These are phyloP conservation scores for Yarrowia sp. DNA, from an alignment of 805 yeast species.

Conservation along the genomic window DNA sequence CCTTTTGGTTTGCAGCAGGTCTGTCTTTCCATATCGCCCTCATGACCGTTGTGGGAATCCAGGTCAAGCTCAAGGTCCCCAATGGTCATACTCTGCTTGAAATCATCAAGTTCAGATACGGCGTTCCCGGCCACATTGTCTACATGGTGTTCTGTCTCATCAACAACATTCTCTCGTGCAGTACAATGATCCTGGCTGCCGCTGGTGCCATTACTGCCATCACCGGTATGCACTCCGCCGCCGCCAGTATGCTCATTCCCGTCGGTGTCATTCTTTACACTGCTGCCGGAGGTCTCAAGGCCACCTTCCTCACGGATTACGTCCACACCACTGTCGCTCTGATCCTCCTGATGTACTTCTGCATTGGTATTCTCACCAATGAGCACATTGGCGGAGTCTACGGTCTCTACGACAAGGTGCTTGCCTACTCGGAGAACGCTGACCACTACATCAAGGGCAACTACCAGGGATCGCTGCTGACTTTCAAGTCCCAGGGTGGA, in stretches of 20 bases:
- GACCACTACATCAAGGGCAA: constrained; percentile 32
- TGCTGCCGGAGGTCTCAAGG: constrained; percentile 51
- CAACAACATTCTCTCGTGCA: constrained; percentile 36
- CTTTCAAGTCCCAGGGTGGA: constrained; percentile 37
- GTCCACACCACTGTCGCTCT: constrained; percentile 47
- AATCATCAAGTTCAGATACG: constrained; percentile 68
- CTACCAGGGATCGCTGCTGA: constrained; percentile 47
- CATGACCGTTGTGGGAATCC: constrained; percentile 72
- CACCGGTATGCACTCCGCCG: constrained; percentile 49
- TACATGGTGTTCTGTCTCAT: constrained; percentile 28
- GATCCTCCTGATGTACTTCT: constrained; percentile 32
- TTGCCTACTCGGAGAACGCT: constrained; percentile 42
- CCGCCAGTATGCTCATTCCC: constrained; percentile 49
- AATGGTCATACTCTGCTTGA: constrained; percentile 79
- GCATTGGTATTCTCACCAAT: constrained; percentile 41
- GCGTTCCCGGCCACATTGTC: constrained; percentile 51
- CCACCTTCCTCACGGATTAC: constrained; percentile 55
- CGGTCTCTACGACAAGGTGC: constrained; percentile 45
- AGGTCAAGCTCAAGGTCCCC: constrained; percentile 75
- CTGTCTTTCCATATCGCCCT: constrained; percentile 73
- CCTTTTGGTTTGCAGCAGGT: constrained; percentile 73
- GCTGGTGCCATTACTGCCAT: constrained; percentile 45
- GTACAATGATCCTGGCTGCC: constrained; percentile 46
- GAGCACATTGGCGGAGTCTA: constrained; percentile 47
- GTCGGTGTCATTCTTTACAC: constrained; percentile 53